Percentiles rank a stretch among this genome's conserved stretches.
Evolutionary conservation across 192 early-diverging fungal species (phyloP).

Genomic region (Rhizophagus sp.): DNA sequence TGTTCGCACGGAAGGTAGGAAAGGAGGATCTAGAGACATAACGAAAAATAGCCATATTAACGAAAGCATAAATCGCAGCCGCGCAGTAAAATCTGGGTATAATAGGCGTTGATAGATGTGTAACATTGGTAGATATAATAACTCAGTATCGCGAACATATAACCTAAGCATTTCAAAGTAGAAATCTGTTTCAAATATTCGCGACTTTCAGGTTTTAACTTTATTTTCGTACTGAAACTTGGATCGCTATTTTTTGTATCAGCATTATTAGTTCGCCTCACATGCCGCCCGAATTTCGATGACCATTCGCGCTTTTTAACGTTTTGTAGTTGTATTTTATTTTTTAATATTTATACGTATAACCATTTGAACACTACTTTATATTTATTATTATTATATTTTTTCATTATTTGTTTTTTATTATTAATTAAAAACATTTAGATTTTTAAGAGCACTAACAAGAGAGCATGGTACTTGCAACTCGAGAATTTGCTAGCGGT

Average conservation of each 20-base stretch:
- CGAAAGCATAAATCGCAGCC: no score
- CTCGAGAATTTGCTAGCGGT: background rate
- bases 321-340: background rate
- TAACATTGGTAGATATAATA: no score
- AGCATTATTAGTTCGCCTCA: slow-evolving; percentile 3
- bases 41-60: background rate
- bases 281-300: slow-evolving; percentile 22
- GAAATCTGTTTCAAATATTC: background rate
- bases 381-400: background rate
- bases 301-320: background rate
- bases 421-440: background rate
- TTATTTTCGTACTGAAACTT: background rate
- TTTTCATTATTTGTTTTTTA: background rate
- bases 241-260: background rate
- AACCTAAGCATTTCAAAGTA: background rate
- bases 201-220: background rate
- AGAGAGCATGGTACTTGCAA: slow-evolving; percentile 1
- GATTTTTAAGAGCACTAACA: background rate
- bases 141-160: no score
- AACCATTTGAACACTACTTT: background rate
- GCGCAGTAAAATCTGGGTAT: no score
- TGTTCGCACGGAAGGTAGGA: background rate
- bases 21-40: background rate
- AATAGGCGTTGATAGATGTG: no score
- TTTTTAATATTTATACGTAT: background rate